Evolutionary conservation across 2,329 filamentous ascomycete species (phyloP), one percentile per base, ranked within the genome.

Genomic region (Colletotrichum zoysiae): DNA sequence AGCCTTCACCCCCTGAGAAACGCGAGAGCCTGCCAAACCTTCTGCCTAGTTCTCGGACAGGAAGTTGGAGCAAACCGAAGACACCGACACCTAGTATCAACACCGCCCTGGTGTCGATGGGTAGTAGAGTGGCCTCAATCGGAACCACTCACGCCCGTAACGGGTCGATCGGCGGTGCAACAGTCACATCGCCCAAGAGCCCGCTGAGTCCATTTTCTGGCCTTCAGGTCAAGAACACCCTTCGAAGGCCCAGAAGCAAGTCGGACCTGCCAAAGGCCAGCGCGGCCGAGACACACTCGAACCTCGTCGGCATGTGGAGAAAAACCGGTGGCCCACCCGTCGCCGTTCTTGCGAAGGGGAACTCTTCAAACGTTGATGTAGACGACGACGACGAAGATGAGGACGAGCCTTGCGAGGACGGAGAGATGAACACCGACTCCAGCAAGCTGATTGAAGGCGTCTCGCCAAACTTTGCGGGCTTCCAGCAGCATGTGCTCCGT

Each of bases 401-500:
- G 1, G 86, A 88, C 16, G 86, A 87, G 3, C 74, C 78, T 6
- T 78, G 81, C 44, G 89, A 91, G 48, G 91, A 92, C 48, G 84
- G 85, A 40, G 89, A 90, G 8, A 81, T 91, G 74, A 89, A 87
- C 59, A 87, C 89, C 78, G 89, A 92, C 59, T 85, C 91, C 6
- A 85, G 85, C 48, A 88, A 91, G 71, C 82, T 89, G 18, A 89
- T 90, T 42, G 89, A 93, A 75, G 86, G 88, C 12, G 92, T 95
- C 72, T 87, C 90, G 12, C 93, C 95, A 1, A 95, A 90, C 23
- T 82, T 91, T 33, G 88, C 91, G 71, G 95, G 95, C 0, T 97
- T 97, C 82, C 90, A 90, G 75, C 86, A 89, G 33, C 92, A 97
- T 77, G 88, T 95, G 23, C 82, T 90, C 57, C 86, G 88, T 71